Base-by-base conservation (phyloP, 1,139 yeast species). In the Pichia sp. region DNA sequence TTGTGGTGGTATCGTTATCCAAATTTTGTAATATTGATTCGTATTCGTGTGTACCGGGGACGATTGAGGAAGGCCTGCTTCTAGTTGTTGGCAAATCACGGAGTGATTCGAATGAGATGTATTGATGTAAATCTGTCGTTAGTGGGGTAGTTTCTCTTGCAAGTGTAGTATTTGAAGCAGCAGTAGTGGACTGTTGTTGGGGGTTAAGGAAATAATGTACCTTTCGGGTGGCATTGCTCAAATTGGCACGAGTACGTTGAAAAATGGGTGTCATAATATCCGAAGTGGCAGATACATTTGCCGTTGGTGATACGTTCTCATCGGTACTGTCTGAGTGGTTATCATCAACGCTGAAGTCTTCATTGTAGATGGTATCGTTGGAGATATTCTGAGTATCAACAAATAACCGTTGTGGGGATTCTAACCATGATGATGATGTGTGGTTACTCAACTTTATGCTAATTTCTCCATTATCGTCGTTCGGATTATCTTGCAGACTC, bases 81-180 rank as follows among this genome's bases (percentile, higher is more conserved):
- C n/a, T n/a, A n/a, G n/a, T n/a, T n/a, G n/a, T n/a, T n/a, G n/a
- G n/a, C 37, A 37, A 33, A 29, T 46, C 55, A 28, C 49, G 50
- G 17, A 64, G 52, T 3, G 64, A 53, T 18, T 59, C 60, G 45
- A 63, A 64, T 2, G 69, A 64, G 6, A 63, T 52, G 42, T 64
- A 64, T 19, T 60, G 64, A 6, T 58, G 44, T 25, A 26, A 14
- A 10, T 9, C 5, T 21, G 13, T 18, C 15, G 16, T 16, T 10
- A 26, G 6, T 6, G 4, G 2, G 11, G 7, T 7, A 27, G 9
- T 20, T 19, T 24, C 20, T 10, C 23, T 17, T 8, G 51, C 58
- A 13, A 41, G 49, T 3, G 21, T 31, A 22, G 28, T 31, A 13
- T 11, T 26, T 12, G n/a, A 25, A 8, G 18, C 14, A 6, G 14